phyloP scores from a whole-genome alignment of 768 basidiomycete species.

The Leccinum barrowsii region DNA sequence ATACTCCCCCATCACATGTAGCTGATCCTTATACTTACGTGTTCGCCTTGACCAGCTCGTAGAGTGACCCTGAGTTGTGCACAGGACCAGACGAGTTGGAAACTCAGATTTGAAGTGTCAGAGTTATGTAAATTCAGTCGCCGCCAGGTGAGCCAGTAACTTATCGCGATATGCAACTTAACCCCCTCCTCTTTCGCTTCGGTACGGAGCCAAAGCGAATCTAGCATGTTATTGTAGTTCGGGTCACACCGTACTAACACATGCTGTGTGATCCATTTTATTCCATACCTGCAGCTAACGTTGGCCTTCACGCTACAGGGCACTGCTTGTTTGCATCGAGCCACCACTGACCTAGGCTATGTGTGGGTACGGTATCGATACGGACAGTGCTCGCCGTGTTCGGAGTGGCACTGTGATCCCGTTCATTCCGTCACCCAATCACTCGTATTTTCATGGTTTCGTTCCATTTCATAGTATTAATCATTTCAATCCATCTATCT shows the following conservation, averaged over 20 bases:
- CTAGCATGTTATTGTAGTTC: not conserved
- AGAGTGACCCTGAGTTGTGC: not conserved
- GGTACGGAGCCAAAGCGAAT: not conserved
- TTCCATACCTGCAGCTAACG: not conserved
- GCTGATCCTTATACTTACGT: not conserved
- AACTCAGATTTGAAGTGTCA: not conserved
- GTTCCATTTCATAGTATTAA: not conserved
- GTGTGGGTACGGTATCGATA: not conserved
- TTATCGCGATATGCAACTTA: not conserved
- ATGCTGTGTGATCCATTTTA: not conserved
- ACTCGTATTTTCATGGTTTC: not conserved
- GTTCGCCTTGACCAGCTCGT: not conserved
- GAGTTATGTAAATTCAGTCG: not conserved
- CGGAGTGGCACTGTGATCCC: not conserved
- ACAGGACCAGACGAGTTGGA: not conserved
- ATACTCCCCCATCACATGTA: not conserved
- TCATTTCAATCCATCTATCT: not conserved
- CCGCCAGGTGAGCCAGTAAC: not conserved
- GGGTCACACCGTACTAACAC: not conserved
- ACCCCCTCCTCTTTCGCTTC: not conserved
- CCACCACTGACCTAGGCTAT: not conserved
- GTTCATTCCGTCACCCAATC: not conserved
- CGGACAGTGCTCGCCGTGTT: not conserved
- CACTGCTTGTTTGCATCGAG: not conserved
- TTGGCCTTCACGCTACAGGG: not conserved